Conservation (phyloP, 768 basidiomycete genomes). For the Lentinula edodes region DNA sequence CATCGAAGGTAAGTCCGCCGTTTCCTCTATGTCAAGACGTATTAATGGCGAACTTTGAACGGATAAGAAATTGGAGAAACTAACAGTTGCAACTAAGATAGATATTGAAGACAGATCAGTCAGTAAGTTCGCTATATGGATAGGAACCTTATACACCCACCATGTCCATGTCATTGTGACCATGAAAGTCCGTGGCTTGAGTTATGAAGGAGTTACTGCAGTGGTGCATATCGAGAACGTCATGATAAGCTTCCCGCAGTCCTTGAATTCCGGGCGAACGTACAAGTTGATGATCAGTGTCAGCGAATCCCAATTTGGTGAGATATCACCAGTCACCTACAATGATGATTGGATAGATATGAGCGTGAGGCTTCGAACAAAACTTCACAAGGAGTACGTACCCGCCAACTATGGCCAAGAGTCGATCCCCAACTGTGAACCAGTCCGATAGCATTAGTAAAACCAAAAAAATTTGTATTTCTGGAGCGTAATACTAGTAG, state of each 20-base stretch:
- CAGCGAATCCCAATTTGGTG: conserved; percentile 48
- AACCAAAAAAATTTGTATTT: neutral
- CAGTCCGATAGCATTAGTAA: neutral
- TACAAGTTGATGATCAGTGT: conserved; percentile 58
- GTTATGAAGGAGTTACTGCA: conserved; percentile 61
- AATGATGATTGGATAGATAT: neutral
- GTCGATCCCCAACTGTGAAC: conserved; percentile 41
- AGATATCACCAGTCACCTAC: conserved; percentile 51
- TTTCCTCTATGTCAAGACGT: conserved; percentile 43
- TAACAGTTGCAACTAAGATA: conserved; percentile 49
- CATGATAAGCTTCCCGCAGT: no score
- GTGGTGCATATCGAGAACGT: no score
- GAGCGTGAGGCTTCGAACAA: neutral
- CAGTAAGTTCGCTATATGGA: neutral
- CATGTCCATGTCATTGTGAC: conserved; percentile 67
- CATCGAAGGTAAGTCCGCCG: conserved; percentile 53
- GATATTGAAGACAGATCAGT: neutral
- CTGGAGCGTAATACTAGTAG: neutral
- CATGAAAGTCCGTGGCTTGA: conserved; percentile 58
- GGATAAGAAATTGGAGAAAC: conserved; percentile 7
- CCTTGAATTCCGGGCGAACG: neutral
- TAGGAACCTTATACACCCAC: conserved; percentile 23
- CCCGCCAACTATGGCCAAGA: conserved; percentile 67
- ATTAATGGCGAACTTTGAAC: neutral
- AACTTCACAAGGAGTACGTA: conserved; percentile 17